Base-by-base conservation (phyloP, 192 early-diverging fungal genomes). In the Coemansia brasiliensis region DNA sequence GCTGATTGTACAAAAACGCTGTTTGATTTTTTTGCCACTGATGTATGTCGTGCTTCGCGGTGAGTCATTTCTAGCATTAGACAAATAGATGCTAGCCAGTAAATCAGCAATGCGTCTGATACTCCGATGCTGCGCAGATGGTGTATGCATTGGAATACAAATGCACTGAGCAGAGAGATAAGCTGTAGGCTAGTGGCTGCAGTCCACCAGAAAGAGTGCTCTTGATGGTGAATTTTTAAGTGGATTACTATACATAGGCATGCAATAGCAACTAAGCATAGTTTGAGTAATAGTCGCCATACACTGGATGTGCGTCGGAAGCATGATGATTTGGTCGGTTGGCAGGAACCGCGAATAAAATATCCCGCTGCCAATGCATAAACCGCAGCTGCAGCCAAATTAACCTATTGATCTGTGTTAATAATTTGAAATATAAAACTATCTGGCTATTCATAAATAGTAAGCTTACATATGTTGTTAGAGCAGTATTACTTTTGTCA, bases 61-160 rank as follows among this genome's bases (percentile, higher is more conserved):
- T 45, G 57, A n/a, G 46, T 25, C 37, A 38, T 49, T 40, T 29
- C 44, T 11, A 59, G 35, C 35, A 46, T 39, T 15, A 59, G 7
- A 20, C 39, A 20, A 13, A 40, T 32, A 3, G 63, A 52, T 40
- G 42, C 38, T 13, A 54, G 59, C 65, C 65, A 67, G 29, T 61
- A 67, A 2, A 51, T 22, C n/a, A 67, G 52, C 58, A 67, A 35
- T 4, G 32, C 43, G 26, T 59, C 57, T 3, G 59, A 67, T 20
- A 59, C 6, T 13, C 35, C 11, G 16, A 15, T 12, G 21, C 39
- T 57, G 22, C 38, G 46, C 7, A 26, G 5, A 16, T 45, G 37
- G 16, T 43, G 39, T 0, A 39, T 38, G 20, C 10, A 21, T 32
- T 43, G 63, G 37, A 65, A 52, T 15, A 37, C 45, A 5, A 53